Evolutionary conservation across 495 filamentous ascomycete genomes (phyloP).

Genomic region (Letharia lupina): DNA sequence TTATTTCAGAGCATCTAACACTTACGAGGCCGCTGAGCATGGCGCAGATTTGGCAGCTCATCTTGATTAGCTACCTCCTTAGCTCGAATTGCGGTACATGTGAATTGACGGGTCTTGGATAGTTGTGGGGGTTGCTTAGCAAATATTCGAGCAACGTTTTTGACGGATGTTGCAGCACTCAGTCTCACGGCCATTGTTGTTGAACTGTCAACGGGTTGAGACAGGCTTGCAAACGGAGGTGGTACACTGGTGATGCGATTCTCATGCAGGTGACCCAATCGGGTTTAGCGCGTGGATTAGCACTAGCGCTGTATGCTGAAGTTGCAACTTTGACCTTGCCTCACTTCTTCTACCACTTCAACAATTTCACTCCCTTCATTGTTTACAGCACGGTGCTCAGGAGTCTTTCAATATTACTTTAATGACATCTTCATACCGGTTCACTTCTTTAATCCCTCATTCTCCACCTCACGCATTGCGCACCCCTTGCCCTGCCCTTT

Average conservation of each 20-base stretch:
- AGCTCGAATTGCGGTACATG: conserved; percentile 21
- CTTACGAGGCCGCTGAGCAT: conserved; percentile 54
- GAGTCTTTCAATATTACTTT: conserved; percentile 2
- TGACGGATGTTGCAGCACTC: conserved; percentile 5
- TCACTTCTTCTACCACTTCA: background rate
- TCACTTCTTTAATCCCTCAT: conserved; percentile 9
- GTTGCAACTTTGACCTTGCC: conserved; percentile 8
- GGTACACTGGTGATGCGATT: conserved; percentile 5
- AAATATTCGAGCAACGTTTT: background rate
- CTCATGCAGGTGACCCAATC: conserved; percentile 1
- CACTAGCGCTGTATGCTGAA: conserved; percentile 8
- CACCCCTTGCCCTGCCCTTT: conserved; percentile 19
- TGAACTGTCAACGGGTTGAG: background rate
- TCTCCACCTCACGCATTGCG: conserved; percentile 14
- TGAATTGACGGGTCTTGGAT: conserved; percentile 20
- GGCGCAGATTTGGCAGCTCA: conserved; percentile 56
- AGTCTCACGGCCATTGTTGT: conserved; percentile 8
- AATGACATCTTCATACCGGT: conserved; percentile 19
- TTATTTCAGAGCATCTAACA: conserved; percentile 10
- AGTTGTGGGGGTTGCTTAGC: background rate
- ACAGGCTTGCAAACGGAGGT: conserved; percentile 1
- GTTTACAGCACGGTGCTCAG: conserved; percentile 14
- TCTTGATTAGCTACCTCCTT: conserved; percentile 32
- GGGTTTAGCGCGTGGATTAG: background rate
- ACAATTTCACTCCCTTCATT: conserved; percentile 8